Base-by-base conservation (phyloP, 75 land plant species). In the Selaginella moellendorffii region DNA sequence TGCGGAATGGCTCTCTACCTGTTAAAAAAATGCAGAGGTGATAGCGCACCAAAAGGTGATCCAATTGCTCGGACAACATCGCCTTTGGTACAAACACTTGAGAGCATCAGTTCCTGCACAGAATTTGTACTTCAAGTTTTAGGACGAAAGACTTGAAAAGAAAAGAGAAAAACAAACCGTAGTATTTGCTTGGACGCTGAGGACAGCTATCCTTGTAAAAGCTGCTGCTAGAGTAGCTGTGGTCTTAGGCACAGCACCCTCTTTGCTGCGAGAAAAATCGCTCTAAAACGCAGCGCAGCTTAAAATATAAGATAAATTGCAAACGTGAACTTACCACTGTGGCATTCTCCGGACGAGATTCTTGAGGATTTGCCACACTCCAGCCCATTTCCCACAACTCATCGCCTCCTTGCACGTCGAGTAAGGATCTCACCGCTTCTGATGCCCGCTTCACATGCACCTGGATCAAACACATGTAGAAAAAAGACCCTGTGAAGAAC, bases 1-100 rank as follows among this genome's bases (percentile, higher is more conserved):
- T 67, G 21, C 63, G 28, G 28, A 56, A 1, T 12, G n/a, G 22
- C 10, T 70, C 12, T 23, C 29, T 31, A 87, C 97, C 93, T 87
- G 66, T 91, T 91, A 60, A 82, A 74, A 64, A 91, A 91, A 59
- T 91, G 97, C 54, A 81, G 29, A 27, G 97, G 97, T 26, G 97
- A 87, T 28, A 91, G 74, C 10, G 80, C 74, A 18, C 93, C 97
- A 76, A 91, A 91, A 30, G 97, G 97, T 66, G 97, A 91, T 52
- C 97, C 97, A 71, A 85, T 75, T 14, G 79, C 84, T 26, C 87
- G 71, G 61, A 91, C 63, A 72, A 76, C 52, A 65, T 85, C 86
- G 14, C 97, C 97, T 71, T 71, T 76, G 53, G 77, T 78, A 42
- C 54, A 52, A 26, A 75, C 56, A 12, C 69, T 68, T 29, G 88